Percentiles rank a stretch among this genome's conserved stretches.
phyloP scores from a whole-genome alignment of 345 rosid genomes.

The Gynandropsis gynandra region DNA sequence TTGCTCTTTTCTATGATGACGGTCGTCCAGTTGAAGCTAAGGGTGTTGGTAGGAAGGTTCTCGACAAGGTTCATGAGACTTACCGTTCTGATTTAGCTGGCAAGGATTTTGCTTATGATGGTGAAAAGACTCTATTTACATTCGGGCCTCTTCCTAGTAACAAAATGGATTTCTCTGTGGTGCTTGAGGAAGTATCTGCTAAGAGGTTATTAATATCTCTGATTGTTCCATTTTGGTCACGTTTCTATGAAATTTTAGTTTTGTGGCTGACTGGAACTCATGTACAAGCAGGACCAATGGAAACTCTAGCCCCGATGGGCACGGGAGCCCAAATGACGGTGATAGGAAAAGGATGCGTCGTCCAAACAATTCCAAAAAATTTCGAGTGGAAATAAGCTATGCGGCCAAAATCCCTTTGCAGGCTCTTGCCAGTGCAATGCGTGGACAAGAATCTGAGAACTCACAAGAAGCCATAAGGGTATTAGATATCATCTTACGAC shows the following conservation, averaged over 20 bases:
- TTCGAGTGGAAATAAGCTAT: conserved; percentile 61
- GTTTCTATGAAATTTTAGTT: background rate
- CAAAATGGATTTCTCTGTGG: conserved; percentile 66
- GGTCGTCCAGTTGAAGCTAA: conserved; percentile 81
- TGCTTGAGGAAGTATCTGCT: conserved; percentile 61
- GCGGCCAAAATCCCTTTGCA: conserved; percentile 81
- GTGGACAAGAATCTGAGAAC: conserved; percentile 75
- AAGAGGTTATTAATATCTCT: conserved; percentile 34
- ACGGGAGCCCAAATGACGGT: conserved; percentile 27
- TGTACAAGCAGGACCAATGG: conserved; percentile 42
- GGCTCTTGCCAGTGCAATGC: conserved; percentile 72
- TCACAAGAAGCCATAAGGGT: conserved; percentile 81
- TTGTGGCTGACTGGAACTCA: conserved; percentile 6
- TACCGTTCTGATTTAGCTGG: conserved; percentile 57
- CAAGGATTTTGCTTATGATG: conserved; percentile 84
- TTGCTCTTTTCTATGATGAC: conserved; percentile 67
- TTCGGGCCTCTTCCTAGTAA: conserved; percentile 67
- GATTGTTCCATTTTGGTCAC: background rate
- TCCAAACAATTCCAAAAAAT: conserved; percentile 49
- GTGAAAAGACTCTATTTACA: conserved; percentile 84
- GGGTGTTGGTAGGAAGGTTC: conserved; percentile 66
- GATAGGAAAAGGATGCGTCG: conserved; percentile 65
- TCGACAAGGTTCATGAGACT: conserved; percentile 69
- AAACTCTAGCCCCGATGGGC: conserved; percentile 46
- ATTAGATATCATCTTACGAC: conserved; percentile 70